Conservation (phyloP, 1,139 yeast genomes). For the Hyphopichia fennica region DNA sequence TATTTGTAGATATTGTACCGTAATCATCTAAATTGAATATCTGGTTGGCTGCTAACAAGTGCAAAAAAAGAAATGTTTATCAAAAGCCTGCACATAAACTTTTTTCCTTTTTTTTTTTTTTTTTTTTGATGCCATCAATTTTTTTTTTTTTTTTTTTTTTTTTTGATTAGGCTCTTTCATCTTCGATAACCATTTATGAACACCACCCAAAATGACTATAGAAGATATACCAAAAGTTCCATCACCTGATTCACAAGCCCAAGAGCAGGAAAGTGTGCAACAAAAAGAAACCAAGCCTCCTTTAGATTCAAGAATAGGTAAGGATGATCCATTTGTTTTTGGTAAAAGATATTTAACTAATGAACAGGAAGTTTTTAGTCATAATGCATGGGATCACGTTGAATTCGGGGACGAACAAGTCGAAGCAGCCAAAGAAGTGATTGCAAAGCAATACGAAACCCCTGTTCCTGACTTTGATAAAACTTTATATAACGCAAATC, state of each 20-base stretch:
- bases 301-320: slow-evolving; percentile 63
- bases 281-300: slow-evolving; percentile 27
- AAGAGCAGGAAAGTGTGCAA: slow-evolving; percentile 3
- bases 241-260: too few species aligned
- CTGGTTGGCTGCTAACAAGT: slow-evolving; percentile 1
- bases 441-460: slow-evolving; percentile 68
- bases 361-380: slow-evolving; percentile 82
- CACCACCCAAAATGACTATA: neutral
- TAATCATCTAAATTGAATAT: too few species aligned
- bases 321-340: slow-evolving; percentile 87
- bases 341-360: slow-evolving; percentile 79
- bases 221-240: slow-evolving; percentile 2
- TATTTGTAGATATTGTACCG: too few species aligned
- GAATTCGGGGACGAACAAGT: slow-evolving; percentile 96
- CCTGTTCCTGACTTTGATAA: slow-evolving; percentile 91
- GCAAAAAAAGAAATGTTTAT: neutral
- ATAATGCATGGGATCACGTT: slow-evolving; percentile 98
- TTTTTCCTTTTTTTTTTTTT: neutral
- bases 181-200: too few species aligned
- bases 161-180: neutral
- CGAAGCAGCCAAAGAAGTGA: slow-evolving; percentile 69
- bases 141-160: neutral
- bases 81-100: neutral
- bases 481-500: slow-evolving; percentile 72
- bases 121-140: neutral